Evolutionary conservation across 2,329 filamentous ascomycete species (phyloP).

Genomic region (Colletotrichum destructivum): DNA sequence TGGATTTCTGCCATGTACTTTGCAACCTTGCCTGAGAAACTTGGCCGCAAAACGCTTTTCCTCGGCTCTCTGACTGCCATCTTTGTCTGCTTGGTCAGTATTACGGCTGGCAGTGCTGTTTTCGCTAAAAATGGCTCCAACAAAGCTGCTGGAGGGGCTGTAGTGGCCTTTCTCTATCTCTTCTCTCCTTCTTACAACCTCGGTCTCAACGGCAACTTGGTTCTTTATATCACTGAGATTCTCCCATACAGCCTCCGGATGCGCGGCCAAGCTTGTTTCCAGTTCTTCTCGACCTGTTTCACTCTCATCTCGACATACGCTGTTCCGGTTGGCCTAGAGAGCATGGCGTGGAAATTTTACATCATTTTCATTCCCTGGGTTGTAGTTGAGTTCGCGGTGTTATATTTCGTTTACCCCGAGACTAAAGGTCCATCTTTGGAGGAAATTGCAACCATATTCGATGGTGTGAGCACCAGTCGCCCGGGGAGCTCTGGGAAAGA

Average conservation of each 20-base stretch:
- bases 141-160: conserved; percentile 45
- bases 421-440: conserved; percentile 51
- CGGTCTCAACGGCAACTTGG: conserved; percentile 38
- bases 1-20: conserved; percentile 25
- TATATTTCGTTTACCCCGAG: conserved; percentile 57
- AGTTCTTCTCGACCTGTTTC: conserved; percentile 27
- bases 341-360: conserved; percentile 58
- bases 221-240: conserved; percentile 48
- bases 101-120: conserved; percentile 53
- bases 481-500: neutral
- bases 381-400: conserved; percentile 48
- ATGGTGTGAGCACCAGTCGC: conserved; percentile 29
- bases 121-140: conserved; percentile 42
- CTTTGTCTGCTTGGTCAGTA: conserved; percentile 53
- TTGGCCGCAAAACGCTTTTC: conserved; percentile 52
- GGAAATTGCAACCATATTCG: conserved; percentile 51
- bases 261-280: conserved; percentile 30
- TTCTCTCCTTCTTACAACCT: conserved; percentile 51
- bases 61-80: conserved; percentile 51
- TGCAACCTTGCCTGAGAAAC: conserved; percentile 47
- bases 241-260: conserved; percentile 45
- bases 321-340: conserved; percentile 57
- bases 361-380: conserved; percentile 55
- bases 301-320: conserved; percentile 55
- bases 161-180: conserved; percentile 54